A percentile compares a stretch with the other conserved stretches of the same genome.
These are phyloP conservation scores for Phytophthora vignae DNA, from an alignment of 352 stramenopile genomes.

Conservation along the genomic window DNA sequence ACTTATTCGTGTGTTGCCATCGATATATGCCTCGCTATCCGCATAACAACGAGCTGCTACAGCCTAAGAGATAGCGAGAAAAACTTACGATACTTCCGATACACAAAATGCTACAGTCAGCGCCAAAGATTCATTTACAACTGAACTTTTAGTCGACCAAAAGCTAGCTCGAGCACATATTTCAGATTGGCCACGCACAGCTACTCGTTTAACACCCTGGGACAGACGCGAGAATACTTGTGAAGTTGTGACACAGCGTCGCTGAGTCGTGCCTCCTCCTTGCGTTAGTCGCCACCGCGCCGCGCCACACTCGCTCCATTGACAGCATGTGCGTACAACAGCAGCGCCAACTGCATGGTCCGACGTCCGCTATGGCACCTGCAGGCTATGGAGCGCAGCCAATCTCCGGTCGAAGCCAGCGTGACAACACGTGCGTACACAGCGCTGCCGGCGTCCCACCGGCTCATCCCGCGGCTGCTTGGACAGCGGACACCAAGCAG, in stretches of 20 bases:
- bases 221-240: slow-evolving; percentile 13
- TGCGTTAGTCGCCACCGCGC: neutral
- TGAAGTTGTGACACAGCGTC: neutral
- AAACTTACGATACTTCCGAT: too few relatives aligned
- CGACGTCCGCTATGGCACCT: neutral
- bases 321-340: slow-evolving; percentile 17
- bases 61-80: too few relatives aligned
- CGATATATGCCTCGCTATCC: too few relatives aligned
- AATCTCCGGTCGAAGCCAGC: neutral
- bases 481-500: slow-evolving; percentile 1
- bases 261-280: neutral
- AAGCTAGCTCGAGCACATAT: too few relatives aligned
- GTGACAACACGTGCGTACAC: slow-evolving; percentile 16
- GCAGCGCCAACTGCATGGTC: neutral
- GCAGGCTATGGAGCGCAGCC: neutral
- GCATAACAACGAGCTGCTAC: too few relatives aligned
- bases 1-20: too few relatives aligned
- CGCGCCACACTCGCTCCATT: neutral
- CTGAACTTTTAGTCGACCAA: too few relatives aligned
- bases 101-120: too few relatives aligned
- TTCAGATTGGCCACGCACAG: neutral
- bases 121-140: too few relatives aligned
- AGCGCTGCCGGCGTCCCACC: slow-evolving; percentile 12
- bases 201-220: slow-evolving; percentile 5
- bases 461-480: slow-evolving; percentile 17